A percentile compares a stretch with the other conserved stretches of the same genome.
These are phyloP conservation scores for Stagonosporopsis tanaceti DNA, from an alignment of 2,329 filamentous ascomycete genomes.

Conservation along the genomic window DNA sequence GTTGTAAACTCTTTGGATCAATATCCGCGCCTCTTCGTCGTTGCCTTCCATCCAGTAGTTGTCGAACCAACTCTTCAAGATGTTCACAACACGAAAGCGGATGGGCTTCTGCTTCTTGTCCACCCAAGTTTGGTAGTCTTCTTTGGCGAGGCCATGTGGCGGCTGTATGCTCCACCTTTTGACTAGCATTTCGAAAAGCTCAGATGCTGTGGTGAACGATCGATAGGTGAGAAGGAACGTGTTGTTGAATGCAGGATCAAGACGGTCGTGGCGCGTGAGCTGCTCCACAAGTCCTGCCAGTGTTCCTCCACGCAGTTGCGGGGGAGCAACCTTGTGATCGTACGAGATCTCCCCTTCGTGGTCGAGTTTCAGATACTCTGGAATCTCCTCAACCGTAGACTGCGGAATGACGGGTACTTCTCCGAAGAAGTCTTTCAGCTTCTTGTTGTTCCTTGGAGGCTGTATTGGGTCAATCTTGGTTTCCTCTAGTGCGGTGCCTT, in stretches of 20 bases:
- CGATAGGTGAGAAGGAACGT: slow-evolving; percentile 97
- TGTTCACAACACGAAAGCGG: slow-evolving; percentile 94
- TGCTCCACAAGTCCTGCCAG: slow-evolving; percentile 91
- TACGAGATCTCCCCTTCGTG: slow-evolving; percentile 89
- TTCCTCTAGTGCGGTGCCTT: slow-evolving; percentile 56
- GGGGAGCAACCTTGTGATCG: slow-evolving; percentile 79
- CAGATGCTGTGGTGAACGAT: slow-evolving; percentile 89
- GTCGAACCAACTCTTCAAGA: slow-evolving; percentile 97
- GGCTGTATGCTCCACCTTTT: slow-evolving; percentile 93
- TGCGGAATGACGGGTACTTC: slow-evolving; percentile 59
- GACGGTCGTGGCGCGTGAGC: slow-evolving; percentile 91
- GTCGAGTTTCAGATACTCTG: slow-evolving; percentile 85
- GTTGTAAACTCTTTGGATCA: slow-evolving; percentile 86
- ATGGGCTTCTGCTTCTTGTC: slow-evolving; percentile 97
- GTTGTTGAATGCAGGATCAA: slow-evolving; percentile 95
- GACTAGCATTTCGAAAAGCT: slow-evolving; percentile 91
- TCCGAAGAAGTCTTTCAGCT: slow-evolving; percentile 61
- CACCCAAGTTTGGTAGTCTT: slow-evolving; percentile 86
- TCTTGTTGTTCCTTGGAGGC: slow-evolving; percentile 55
- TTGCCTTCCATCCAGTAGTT: slow-evolving; percentile 98
- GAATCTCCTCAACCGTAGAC: slow-evolving; percentile 73
- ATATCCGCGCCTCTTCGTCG: slow-evolving; percentile 80
- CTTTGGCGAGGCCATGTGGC: slow-evolving; percentile 76
- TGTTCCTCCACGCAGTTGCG: slow-evolving; percentile 86
- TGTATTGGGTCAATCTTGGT: slow-evolving; percentile 47